Base-by-base conservation (phyloP, 306 rosid species). In the apple (Malus domestica) region DNA sequence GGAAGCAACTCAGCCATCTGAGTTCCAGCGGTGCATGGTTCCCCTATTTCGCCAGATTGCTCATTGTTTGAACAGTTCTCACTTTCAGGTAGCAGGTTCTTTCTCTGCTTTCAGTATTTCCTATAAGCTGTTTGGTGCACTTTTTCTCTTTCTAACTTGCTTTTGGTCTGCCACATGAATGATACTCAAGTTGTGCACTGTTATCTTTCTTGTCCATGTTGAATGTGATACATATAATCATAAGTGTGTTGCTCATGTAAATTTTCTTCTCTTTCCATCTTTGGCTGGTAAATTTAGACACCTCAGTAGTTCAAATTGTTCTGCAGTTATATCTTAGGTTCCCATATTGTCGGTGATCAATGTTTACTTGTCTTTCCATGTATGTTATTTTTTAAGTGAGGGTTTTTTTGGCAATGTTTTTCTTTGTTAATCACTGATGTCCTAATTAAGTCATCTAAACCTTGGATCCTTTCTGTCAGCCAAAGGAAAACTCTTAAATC, bases 11-110 rank as follows among this genome's bases (percentile, higher is more conserved):
- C 96, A 90, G 74, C 88, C 87, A 58, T 87, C 96, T 3, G 97
- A 92, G 45, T 92, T 92, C 80, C 96, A 90, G 83, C 91, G 89
- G 35, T 92, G 97, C 81, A 92, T 90, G 97, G 81, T 88, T 79
- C 93, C 90, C 66, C 72, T 92, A 62, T 92, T 90, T 84, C 87
- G 87, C 46, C 90, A 85, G 52, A 69, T 90, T 68, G 87, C 91
- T 60, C 86, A 60, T 19, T 90, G 96, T 82, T 82, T 92, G 85
- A 90, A 79, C 71, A 88, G 97, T 82, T 84, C 85, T 44, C 97
- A 92, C 82, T 92, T 92, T 79, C 96, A 92, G 93, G 97, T 90
- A 85, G 58, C 32, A 0, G 76, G 29, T 27, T 66, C 71, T 33
- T 71, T 67, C 30, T 40, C 12, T 25, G 32, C 12, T 71, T 22